Percentiles rank a stretch among this genome's conserved stretches.
These are phyloP conservation scores for Starmerella stellata DNA, from an alignment of 805 yeast species.

Conservation along the genomic window DNA sequence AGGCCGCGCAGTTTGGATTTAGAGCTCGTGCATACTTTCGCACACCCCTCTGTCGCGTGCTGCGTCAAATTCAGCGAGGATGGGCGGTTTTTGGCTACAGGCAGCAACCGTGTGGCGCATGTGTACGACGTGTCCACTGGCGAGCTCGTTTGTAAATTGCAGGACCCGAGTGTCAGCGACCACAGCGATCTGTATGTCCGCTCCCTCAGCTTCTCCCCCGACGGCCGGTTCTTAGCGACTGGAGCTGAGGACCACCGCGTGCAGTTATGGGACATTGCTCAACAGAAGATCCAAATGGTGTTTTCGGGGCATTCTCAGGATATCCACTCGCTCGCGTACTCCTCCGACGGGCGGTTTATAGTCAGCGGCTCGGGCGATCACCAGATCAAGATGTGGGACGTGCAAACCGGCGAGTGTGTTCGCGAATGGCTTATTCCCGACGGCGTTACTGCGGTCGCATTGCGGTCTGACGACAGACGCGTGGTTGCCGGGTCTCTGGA, in stretches of 20 bases:
- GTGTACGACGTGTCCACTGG: constrained; percentile 87
- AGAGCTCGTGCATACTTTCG: constrained; percentile 72
- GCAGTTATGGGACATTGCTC: constrained; percentile 86
- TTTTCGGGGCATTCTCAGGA: constrained; percentile 90
- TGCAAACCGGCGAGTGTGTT: constrained; percentile 73
- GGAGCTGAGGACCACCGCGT: constrained; percentile 66
- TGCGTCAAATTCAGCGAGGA: constrained; percentile 85
- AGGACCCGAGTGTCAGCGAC: constrained; percentile 59
- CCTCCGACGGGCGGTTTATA: constrained; percentile 81
- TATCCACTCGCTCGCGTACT: constrained; percentile 84
- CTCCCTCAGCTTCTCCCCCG: constrained; percentile 92
- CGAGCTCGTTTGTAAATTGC: constrained; percentile 64
- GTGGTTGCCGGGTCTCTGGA: constrained; percentile 96
- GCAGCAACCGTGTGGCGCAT: constrained; percentile 90
- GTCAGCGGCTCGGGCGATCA: constrained; percentile 95
- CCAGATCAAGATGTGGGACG: constrained; percentile 92
- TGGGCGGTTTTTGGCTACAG: constrained; percentile 87
- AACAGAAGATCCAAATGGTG: constrained; percentile 68
- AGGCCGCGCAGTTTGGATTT: constrained; percentile 62
- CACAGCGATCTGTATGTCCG: constrained; percentile 79
- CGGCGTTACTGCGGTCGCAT: constrained; percentile 96
- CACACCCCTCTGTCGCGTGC: constrained; percentile 88
- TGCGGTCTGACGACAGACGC: constrained; percentile 81
- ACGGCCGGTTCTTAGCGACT: constrained; percentile 79
- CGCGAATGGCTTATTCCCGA: constrained; percentile 82